Evolutionary conservation across 257 asterid genomes (phyloP), one percentile per base, ranked within the genome.

Genomic region (Paulownia fortunei): DNA sequence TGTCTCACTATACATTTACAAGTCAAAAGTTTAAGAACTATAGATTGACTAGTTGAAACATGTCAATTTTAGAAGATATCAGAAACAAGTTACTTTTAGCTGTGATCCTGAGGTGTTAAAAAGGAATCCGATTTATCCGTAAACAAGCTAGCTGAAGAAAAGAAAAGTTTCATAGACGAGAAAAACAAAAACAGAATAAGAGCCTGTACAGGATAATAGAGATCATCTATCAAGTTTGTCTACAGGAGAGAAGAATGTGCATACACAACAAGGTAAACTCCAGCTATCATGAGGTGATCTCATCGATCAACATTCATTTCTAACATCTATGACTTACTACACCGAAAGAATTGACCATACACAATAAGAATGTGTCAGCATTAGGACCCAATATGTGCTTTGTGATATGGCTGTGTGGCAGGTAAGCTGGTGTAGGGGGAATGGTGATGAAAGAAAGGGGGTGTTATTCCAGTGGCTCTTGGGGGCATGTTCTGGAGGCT

Each of bases 91-190:
- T 70, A 4, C 19, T n/a, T 26, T 1, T 19, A 27, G 11, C 10
- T 54, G 76, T 55, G 39, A 10, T 36, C 44, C 24, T 3, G 66
- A 55, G 16, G 36, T 52, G 56, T 41, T 16, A 39, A 70, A 18
- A 37, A 15, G 5, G 36, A 39, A 55, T 23, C 13, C 2, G 6
- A 24, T 58, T 55, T 41, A 47, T 23, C 24, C 8, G 30, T 23
- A 13, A 36, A 72, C 49, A 52, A 51, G 55, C 66, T 52, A 36
- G 37, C 46, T 0, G 41, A 73, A 24, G 30, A 55, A 21, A 24
- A 36, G 76, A 54, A 47, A 72, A 72, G 52, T 32, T 71, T 51
- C 52, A 3, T 62, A 10, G 37, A 73, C 30, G 8, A 72, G 54
- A 52, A 11, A 34, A 18, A 47, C 23, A 54, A 11, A 52, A 47